Percentiles rank a stretch among this genome's conserved stretches.
Conservation (phyloP, 768 basidiomycete species). For the Xanthoconium purpureum region DNA sequence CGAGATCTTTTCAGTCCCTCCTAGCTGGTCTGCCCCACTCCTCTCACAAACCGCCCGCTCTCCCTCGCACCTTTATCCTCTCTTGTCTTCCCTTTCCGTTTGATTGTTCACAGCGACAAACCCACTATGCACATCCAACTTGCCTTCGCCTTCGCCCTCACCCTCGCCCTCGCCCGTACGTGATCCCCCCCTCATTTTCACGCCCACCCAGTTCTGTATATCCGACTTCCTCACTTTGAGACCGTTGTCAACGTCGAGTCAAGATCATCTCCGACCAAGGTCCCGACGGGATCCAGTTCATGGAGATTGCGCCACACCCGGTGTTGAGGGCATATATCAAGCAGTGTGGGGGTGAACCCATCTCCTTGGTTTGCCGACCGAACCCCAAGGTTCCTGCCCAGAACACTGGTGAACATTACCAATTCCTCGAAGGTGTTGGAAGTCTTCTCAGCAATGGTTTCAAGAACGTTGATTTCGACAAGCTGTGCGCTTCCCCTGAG, state of each 20-base stretch:
- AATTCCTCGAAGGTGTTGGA: constrained; percentile 32
- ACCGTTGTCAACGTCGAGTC: constrained; percentile 23
- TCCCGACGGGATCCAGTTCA: constrained; percentile 25
- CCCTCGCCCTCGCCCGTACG: no score
- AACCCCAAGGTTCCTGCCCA: constrained; percentile 28
- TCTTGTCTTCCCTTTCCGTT: no score
- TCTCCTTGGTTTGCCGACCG: constrained; percentile 32
- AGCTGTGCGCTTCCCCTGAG: constrained; percentile 22
- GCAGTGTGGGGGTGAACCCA: constrained; percentile 33
- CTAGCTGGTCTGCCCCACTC: no score
- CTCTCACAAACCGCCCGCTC: no score
- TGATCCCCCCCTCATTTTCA: no score
- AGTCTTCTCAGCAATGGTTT: constrained; percentile 30
- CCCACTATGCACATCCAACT: no score
- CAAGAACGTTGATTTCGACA: constrained; percentile 29
- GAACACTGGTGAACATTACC: constrained; percentile 35
- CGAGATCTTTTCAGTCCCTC: no score
- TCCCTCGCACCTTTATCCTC: no score
- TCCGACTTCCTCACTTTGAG: constrained; percentile 13
- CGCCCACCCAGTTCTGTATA: no score
- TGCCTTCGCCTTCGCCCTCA: no score
- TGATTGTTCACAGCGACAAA: no score
- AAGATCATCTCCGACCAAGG: constrained; percentile 30
- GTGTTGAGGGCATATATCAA: constrained; percentile 34
- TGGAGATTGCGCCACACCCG: constrained; percentile 35